Conservation (phyloP, 768 basidiomycete genomes). For the Rhodotorula toruloides region DNA sequence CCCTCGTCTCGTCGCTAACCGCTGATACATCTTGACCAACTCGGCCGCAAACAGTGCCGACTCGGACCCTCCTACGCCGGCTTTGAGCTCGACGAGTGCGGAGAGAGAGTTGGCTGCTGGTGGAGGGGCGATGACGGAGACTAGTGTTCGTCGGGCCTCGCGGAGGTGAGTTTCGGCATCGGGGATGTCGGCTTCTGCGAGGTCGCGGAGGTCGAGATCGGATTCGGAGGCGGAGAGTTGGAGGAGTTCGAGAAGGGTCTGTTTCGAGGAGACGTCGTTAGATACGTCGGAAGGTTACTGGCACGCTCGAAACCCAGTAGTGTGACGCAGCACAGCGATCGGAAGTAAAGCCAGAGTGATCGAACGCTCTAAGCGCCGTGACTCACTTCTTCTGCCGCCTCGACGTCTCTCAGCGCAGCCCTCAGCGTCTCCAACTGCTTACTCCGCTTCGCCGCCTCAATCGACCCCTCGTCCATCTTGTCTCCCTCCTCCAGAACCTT, state of each 20-base stretch:
- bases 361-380: background rate
- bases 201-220: slow-evolving; percentile 66
- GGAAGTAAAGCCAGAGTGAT: background rate
- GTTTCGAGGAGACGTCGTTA: background rate
- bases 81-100: slow-evolving; percentile 82
- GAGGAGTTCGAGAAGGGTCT: slow-evolving; percentile 6
- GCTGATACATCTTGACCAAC: slow-evolving; percentile 73
- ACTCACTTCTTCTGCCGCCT: slow-evolving; percentile 18
- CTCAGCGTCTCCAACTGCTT: slow-evolving; percentile 11
- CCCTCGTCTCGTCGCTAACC: slow-evolving; percentile 55
- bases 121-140: slow-evolving; percentile 26
- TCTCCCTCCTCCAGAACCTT: background rate
- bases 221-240: slow-evolving; percentile 52
- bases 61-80: slow-evolving; percentile 88
- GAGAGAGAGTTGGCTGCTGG: slow-evolving; percentile 46
- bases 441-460: slow-evolving; percentile 11
- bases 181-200: slow-evolving; percentile 52
- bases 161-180: slow-evolving; percentile 5
- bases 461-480: background rate
- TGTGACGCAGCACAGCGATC: background rate
- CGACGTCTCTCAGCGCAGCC: slow-evolving; percentile 6
- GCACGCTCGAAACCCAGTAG: background rate
- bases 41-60: slow-evolving; percentile 73
- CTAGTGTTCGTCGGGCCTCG: slow-evolving; percentile 9
- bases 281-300: background rate